These are phyloP conservation scores for Coemansia sp. DNA, from an alignment of 192 early-diverging fungal species.

Conservation along the genomic window DNA sequence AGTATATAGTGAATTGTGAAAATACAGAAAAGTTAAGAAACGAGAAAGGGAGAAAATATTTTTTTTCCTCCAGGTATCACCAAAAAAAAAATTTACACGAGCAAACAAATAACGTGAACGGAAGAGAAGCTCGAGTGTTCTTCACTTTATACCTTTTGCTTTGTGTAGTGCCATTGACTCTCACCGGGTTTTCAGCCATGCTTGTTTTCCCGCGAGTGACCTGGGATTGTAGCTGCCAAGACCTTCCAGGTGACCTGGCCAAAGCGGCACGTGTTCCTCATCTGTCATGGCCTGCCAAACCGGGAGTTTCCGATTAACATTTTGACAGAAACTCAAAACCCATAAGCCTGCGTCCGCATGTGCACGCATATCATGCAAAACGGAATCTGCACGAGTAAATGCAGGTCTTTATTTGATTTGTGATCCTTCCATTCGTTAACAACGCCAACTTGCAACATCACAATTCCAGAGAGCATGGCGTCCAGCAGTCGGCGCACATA, in stretches of 20 bases:
- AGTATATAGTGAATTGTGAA: background rate
- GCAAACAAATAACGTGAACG: no score
- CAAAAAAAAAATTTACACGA: background rate
- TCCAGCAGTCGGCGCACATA: constrained; percentile 2
- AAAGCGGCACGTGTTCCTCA: constrained; percentile 1
- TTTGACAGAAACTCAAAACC: background rate
- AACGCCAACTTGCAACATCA: no score
- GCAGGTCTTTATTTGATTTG: no score
- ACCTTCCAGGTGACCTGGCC: background rate
- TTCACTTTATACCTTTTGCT: no score
- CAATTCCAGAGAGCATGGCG: background rate
- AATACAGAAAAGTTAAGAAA: background rate
- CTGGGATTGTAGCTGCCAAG: no score
- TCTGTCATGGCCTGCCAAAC: background rate
- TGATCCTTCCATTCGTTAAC: no score
- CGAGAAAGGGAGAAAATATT: background rate
- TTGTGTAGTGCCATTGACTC: no score
- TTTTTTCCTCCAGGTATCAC: background rate
- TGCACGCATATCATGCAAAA: no score
- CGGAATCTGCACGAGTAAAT: background rate
- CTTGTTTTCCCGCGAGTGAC: no score
- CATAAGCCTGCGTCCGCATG: background rate
- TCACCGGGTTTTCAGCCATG: no score
- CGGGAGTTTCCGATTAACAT: background rate
- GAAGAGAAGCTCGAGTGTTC: no score